Base-by-base conservation (phyloP, 768 basidiomycete genomes). In the Glaciozyma martinii region DNA sequence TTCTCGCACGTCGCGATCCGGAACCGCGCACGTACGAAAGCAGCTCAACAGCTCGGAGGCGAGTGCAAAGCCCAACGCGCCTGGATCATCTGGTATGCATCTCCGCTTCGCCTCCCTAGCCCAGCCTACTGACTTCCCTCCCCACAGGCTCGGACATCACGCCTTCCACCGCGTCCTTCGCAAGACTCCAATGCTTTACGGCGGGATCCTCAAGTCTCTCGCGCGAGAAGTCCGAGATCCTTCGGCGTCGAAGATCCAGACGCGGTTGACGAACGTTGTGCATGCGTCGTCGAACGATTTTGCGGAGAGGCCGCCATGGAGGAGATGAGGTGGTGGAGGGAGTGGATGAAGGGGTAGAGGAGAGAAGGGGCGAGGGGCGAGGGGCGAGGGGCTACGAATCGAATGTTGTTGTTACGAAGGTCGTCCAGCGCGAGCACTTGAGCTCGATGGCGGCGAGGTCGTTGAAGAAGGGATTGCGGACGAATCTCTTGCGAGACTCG, bases 101-200 rank as follows among this genome's bases (percentile, higher is more conserved):
- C 63, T 25, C 46, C 42, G 40, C 37, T 40, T 40, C 29, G 13
- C 16, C 40, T 42, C 52, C 25, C 12, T 44, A 15, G n/a, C 54
- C 1, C 13, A 25, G 27, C 33, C 49, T 30, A 6, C 27, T 18
- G 3, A 40, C n/a, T 8, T 37, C 27, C 15, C 46, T 30, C 13
- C 33, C 1, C 29, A 15, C 68, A 93, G 90, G 89, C 81, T 93
- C 29, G 88, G 89, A 49, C 81, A 80, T 54, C 85, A 86, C 66
- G 91, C 91, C 4, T 92, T 93, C 76, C 80, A 83, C 72, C 77
- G 81, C 15, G 80, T 90, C 58, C 75, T 92, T 6, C 79, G 79
- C 19, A 79, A 76, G 56, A 85, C 82, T 66, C 79, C 82, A 10
- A 77, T 81, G 12, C 43, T 50, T 2, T 75, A 71, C 52, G 32